phyloP scores from a whole-genome alignment of 2,329 filamentous ascomycete species.

The Scleromitrula shiraiana region DNA sequence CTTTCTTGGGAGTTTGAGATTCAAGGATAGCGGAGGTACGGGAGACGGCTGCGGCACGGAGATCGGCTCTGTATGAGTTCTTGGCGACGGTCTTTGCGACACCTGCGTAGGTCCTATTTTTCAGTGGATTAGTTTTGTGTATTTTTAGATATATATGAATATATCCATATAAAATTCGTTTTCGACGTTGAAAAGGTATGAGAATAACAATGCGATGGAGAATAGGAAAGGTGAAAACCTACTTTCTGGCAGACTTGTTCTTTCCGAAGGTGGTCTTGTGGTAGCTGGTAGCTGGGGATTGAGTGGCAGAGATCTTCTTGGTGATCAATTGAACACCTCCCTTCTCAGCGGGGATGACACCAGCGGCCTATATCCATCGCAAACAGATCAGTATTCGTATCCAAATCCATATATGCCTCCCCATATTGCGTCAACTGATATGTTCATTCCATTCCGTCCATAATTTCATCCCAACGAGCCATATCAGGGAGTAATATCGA shows the following conservation, averaged over 20 bases:
- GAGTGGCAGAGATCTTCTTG: slow-evolving; percentile 69
- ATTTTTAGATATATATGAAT: too few species aligned
- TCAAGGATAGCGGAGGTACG: slow-evolving; percentile 79
- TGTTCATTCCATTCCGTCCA: slow-evolving; percentile 4
- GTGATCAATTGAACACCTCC: slow-evolving; percentile 71
- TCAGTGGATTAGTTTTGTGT: not conserved
- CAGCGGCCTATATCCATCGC: slow-evolving; percentile 58
- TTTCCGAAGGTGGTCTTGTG: slow-evolving; percentile 61
- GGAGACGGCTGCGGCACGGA: slow-evolving; percentile 71
- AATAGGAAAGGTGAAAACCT: slow-evolving; percentile 38
- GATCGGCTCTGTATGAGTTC: slow-evolving; percentile 75
- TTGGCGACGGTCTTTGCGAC: slow-evolving; percentile 78
- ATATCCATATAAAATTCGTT: too few species aligned
- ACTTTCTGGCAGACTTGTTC: slow-evolving; percentile 74
- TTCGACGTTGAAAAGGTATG: too few species aligned
- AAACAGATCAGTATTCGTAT: slow-evolving; percentile 15
- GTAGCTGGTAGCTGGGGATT: slow-evolving; percentile 64
- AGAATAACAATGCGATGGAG: too few species aligned
- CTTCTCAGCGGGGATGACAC: slow-evolving; percentile 66
- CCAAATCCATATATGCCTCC: too few species aligned
- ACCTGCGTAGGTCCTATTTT: slow-evolving; percentile 71
- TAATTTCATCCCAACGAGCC: not conserved
- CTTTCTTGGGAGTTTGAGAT: slow-evolving; percentile 73
- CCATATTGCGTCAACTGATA: too few species aligned
- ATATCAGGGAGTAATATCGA: not conserved